A percentile compares a stretch with the other conserved stretches of the same genome.
Conservation (phyloP, 768 basidiomycete species). For the Leccinum sublutescens region DNA sequence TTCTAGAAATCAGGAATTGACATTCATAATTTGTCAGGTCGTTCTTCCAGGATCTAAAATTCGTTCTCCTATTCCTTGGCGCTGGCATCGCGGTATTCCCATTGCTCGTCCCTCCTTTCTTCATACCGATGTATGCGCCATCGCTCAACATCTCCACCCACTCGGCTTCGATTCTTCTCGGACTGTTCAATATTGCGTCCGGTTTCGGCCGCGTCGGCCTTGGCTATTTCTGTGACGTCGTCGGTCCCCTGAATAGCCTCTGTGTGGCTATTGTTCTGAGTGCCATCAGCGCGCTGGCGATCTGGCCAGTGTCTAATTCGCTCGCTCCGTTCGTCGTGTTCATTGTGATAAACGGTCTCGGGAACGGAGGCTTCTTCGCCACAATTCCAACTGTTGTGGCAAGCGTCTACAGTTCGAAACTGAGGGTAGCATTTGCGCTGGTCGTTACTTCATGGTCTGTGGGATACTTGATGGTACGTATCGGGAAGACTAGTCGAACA, state of each 20-base stretch:
- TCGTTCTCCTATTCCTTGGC: slow-evolving; percentile 30
- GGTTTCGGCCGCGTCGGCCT: slow-evolving; percentile 32
- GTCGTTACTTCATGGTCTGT: slow-evolving; percentile 33
- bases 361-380: slow-evolving; percentile 36
- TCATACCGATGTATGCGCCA: slow-evolving; percentile 26
- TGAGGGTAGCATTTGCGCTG: slow-evolving; percentile 36
- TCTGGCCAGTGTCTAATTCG: slow-evolving; percentile 31
- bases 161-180: slow-evolving; percentile 28
- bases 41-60: slow-evolving; percentile 31
- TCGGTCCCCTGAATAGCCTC: slow-evolving; percentile 33
- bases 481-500: background rate
- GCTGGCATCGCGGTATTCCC: slow-evolving; percentile 36
- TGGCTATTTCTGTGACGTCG: slow-evolving; percentile 28
- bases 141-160: slow-evolving; percentile 22
- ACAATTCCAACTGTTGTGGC: slow-evolving; percentile 34
- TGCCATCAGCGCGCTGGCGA: slow-evolving; percentile 31
- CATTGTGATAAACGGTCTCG: slow-evolving; percentile 29
- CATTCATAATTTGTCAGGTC: slow-evolving; percentile 18
- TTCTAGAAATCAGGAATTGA: background rate
- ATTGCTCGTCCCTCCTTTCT: slow-evolving; percentile 32
- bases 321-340: slow-evolving; percentile 27
- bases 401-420: slow-evolving; percentile 29
- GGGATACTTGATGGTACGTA: slow-evolving; percentile 28
- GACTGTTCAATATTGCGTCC: slow-evolving; percentile 35
- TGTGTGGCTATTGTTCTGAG: slow-evolving; percentile 27